Percentiles rank a stretch among this genome's conserved stretches.
phyloP scores from a whole-genome alignment of 2,329 filamentous ascomycete genomes.

The Venturia aucupariae region DNA sequence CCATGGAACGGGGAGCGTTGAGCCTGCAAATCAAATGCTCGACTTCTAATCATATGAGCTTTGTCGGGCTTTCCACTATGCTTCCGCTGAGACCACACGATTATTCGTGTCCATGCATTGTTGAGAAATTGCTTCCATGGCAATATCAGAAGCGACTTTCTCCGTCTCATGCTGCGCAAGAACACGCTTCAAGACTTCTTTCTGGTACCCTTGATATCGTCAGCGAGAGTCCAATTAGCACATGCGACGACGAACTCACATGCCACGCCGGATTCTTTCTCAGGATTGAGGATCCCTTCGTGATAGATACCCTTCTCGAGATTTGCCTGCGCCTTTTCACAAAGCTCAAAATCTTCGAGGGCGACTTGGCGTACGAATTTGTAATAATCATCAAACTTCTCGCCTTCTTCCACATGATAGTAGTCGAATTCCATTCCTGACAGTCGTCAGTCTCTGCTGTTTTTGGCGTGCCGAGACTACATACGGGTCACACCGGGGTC shows the following conservation, averaged over 20 bases:
- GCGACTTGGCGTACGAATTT: constrained; percentile 49
- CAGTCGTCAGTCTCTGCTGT: not conserved
- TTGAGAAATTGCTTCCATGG: not conserved
- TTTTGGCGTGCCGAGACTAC: too few species aligned
- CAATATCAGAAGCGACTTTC: constrained; percentile 15
- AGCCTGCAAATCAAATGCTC: not conserved
- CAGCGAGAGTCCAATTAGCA: constrained; percentile 16
- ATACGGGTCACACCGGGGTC: constrained; percentile 39
- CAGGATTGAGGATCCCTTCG: constrained; percentile 47
- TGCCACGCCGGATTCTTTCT: constrained; percentile 46
- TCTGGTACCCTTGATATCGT: constrained; percentile 34
- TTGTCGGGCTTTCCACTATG: not conserved
- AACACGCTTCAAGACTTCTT: constrained; percentile 37
- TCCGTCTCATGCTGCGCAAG: constrained; percentile 34
- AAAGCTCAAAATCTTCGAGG: constrained; percentile 48
- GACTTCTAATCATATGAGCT: not conserved
- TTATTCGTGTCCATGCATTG: not conserved
- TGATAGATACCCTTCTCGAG: constrained; percentile 44
- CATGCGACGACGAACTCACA: constrained; percentile 28
- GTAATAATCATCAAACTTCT: constrained; percentile 49
- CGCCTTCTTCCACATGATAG: constrained; percentile 41
- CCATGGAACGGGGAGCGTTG: not conserved
- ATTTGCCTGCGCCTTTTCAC: constrained; percentile 47
- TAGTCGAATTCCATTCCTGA: constrained; percentile 43
- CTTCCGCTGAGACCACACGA: not conserved